Evolutionary conservation across 306 rosid species (phyloP).

Genomic region (Prunus padus): DNA sequence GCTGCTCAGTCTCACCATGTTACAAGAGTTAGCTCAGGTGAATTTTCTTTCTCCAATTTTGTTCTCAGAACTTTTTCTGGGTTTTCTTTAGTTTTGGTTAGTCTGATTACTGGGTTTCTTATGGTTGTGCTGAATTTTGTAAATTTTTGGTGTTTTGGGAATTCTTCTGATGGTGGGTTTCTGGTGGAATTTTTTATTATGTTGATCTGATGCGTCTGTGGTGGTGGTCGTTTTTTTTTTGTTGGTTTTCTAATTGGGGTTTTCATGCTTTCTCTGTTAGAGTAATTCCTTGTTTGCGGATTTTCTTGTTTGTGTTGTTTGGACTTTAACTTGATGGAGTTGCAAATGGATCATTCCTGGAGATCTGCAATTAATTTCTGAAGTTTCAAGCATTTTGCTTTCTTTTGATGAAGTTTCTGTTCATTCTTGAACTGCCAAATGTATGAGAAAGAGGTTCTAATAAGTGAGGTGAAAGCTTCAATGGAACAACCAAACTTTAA

Average conservation of each 20-base stretch:
- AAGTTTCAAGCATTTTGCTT: conserved; percentile 23
- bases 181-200: conserved; percentile 21
- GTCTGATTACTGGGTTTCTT: conserved; percentile 8
- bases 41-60: conserved; percentile 17
- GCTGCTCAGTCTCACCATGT: conserved; percentile 66
- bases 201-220: conserved; percentile 63
- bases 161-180: conserved; percentile 22
- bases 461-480: conserved; percentile 24
- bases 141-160: neutral
- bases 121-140: conserved; percentile 42
- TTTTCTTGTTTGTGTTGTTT: conserved; percentile 14
- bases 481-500: conserved; percentile 1
- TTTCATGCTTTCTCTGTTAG: conserved; percentile 21
- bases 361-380: conserved; percentile 41
- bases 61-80: neutral
- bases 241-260: conserved; percentile 21
- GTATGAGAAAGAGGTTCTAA: conserved; percentile 19
- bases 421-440: conserved; percentile 17
- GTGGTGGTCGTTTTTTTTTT: conserved; percentile 12
- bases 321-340: conserved; percentile 26
- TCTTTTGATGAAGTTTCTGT: conserved; percentile 24
- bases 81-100: neutral
- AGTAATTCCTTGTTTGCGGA: conserved; percentile 14
- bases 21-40: conserved; percentile 72
- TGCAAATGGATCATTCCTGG: conserved; percentile 27